Conservation (phyloP, 495 filamentous ascomycete species). For the Talaromyces thailandensis region DNA sequence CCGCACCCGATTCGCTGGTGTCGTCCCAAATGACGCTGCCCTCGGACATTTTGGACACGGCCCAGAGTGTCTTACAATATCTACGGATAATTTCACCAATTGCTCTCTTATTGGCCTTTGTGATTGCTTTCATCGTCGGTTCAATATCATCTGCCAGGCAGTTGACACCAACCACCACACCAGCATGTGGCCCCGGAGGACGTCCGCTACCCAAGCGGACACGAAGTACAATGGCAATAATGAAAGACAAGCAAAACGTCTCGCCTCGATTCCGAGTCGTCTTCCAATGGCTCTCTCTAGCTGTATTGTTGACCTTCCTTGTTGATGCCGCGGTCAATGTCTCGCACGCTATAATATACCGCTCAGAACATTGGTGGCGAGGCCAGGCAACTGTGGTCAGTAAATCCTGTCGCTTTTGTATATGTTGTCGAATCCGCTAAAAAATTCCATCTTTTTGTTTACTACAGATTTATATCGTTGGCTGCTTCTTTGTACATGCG, state of each 20-base stretch:
- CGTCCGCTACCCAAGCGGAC: conserved; percentile 62
- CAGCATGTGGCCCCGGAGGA: conserved; percentile 58
- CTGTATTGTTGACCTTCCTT: conserved; percentile 60
- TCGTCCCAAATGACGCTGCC: background rate
- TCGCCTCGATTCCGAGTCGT: conserved; percentile 50
- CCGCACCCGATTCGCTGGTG: background rate
- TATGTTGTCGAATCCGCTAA: background rate
- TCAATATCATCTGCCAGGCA: conserved; percentile 48
- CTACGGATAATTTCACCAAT: conserved; percentile 58
- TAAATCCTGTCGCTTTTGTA: conserved; percentile 9
- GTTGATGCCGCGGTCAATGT: conserved; percentile 68
- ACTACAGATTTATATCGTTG: conserved; percentile 68
- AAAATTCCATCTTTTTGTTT: conserved; percentile 6
- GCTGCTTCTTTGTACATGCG: conserved; percentile 65
- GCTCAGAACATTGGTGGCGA: conserved; percentile 79
- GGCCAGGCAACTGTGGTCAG: conserved; percentile 76
- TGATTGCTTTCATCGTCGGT: conserved; percentile 52
- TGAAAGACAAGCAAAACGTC: conserved; percentile 36
- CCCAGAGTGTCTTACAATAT: conserved; percentile 36
- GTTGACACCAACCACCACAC: conserved; percentile 26
- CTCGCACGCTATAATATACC: conserved; percentile 58
- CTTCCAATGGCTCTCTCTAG: conserved; percentile 66
- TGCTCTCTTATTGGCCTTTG: conserved; percentile 58
- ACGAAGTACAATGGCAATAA: conserved; percentile 27
- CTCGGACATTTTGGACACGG: conserved; percentile 13